Evolutionary conservation across 768 basidiomycete species (phyloP).

Genomic region (Amanita muscaria): DNA sequence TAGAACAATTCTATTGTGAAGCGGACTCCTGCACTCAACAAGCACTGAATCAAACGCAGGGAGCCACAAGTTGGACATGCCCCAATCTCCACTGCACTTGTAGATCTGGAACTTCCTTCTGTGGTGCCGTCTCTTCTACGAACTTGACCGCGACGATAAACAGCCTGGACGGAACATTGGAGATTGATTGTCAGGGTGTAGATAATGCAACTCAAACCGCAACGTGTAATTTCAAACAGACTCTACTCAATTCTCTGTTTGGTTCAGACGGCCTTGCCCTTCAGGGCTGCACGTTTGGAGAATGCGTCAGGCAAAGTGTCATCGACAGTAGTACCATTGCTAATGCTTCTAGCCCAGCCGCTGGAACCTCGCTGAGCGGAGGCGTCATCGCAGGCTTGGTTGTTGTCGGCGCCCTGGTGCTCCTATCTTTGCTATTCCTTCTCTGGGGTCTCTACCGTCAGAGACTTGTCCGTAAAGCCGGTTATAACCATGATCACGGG

Average conservation of each 20-base stretch:
- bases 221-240: conserved; percentile 73
- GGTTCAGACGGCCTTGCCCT: conserved; percentile 66
- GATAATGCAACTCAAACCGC: conserved; percentile 36
- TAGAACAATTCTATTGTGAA: conserved; percentile 82
- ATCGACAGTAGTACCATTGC: conserved; percentile 48
- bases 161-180: conserved; percentile 52
- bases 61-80: conserved; percentile 58
- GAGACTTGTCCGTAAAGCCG: conserved; percentile 42
- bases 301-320: conserved; percentile 77
- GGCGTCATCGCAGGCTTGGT: conserved; percentile 91
- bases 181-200: conserved; percentile 54
- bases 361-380: conserved; percentile 46
- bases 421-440: conserved; percentile 50
- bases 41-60: conserved; percentile 26
- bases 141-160: conserved; percentile 60
- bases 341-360: conserved; percentile 18
- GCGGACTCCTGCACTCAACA: conserved; percentile 66
- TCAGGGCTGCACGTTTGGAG: conserved; percentile 72
- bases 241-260: conserved; percentile 56
- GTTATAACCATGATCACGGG: background rate
- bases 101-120: conserved; percentile 60
- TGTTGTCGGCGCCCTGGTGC: conserved; percentile 63
- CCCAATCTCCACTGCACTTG: conserved; percentile 70
- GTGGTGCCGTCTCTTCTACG: conserved; percentile 40
- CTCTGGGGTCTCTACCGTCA: conserved; percentile 54